Evolutionary conservation across 2,329 filamentous ascomycete species (phyloP).

Genomic region (Paradendryphiella salina): DNA sequence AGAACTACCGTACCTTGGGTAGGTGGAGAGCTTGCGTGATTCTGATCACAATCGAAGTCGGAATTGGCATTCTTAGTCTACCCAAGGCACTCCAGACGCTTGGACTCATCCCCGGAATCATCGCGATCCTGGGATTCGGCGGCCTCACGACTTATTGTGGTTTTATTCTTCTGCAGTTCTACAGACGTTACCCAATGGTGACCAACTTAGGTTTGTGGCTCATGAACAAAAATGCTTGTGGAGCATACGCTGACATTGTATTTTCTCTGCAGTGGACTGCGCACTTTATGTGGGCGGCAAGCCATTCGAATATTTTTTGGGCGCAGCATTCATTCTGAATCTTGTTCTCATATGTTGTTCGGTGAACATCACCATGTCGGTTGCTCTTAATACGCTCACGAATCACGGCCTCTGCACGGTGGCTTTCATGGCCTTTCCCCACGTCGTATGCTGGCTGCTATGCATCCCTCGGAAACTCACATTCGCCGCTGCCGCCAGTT

Average conservation of each 20-base stretch:
- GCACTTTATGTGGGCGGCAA: slow-evolving; percentile 33
- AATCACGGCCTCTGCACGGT: slow-evolving; percentile 66
- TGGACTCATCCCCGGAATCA: slow-evolving; percentile 37
- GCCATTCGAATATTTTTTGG: slow-evolving; percentile 33
- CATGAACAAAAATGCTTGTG: too few species aligned
- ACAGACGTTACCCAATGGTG: slow-evolving; percentile 33
- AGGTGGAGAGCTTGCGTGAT: slow-evolving; percentile 38
- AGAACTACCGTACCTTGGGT: slow-evolving; percentile 34
- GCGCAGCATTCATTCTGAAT: slow-evolving; percentile 32
- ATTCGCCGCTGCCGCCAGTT: slow-evolving; percentile 62
- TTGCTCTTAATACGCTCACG: slow-evolving; percentile 67
- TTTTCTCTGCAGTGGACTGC: slow-evolving; percentile 25
- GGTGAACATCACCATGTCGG: slow-evolving; percentile 47
- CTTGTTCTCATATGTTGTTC: slow-evolving; percentile 36
- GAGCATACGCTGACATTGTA: too few species aligned
- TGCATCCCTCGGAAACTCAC: slow-evolving; percentile 65
- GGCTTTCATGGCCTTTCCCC: slow-evolving; percentile 63
- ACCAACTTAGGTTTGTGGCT: slow-evolving; percentile 22
- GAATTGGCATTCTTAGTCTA: slow-evolving; percentile 36
- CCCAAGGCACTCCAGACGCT: slow-evolving; percentile 36
- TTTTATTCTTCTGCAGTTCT: slow-evolving; percentile 34
- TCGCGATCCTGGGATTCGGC: slow-evolving; percentile 36
- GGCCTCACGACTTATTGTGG: slow-evolving; percentile 34
- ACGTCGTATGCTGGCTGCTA: slow-evolving; percentile 62
- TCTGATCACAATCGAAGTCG: slow-evolving; percentile 38